Conservation (phyloP, 306 rosid species). For the Ceratonia siliqua region DNA sequence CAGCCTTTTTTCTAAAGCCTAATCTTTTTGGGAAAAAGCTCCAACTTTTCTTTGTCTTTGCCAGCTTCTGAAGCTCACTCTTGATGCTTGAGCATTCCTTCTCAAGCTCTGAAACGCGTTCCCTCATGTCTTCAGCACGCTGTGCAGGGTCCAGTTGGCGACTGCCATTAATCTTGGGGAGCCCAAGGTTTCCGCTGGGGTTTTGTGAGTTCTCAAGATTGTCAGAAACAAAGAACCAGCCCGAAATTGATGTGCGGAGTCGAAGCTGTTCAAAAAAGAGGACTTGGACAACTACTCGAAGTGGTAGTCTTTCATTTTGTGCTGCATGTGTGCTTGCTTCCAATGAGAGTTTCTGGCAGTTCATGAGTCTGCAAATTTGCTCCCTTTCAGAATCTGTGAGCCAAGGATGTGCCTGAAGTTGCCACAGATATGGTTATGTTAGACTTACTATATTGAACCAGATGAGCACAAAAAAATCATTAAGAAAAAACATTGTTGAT, state of each 20-base stretch:
- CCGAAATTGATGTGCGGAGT: constrained; percentile 82
- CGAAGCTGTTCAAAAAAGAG: constrained; percentile 86
- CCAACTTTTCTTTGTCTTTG: constrained; percentile 71
- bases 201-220: constrained; percentile 60
- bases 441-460: constrained; percentile 15
- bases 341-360: constrained; percentile 78
- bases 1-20: constrained; percentile 59
- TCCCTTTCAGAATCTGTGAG: constrained; percentile 79
- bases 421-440: constrained; percentile 14
- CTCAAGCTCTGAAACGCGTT: constrained; percentile 70
- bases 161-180: constrained; percentile 38
- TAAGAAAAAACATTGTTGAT: background rate
- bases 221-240: constrained; percentile 82
- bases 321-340: constrained; percentile 92
- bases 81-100: constrained; percentile 74
- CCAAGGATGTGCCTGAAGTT: constrained; percentile 85
- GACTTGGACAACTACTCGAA: constrained; percentile 77
- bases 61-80: constrained; percentile 64
- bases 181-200: constrained; percentile 48
- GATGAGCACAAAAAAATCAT: background rate
- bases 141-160: constrained; percentile 40
- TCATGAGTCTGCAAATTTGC: constrained; percentile 82
- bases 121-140: constrained; percentile 55
- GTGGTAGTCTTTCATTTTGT: constrained; percentile 82
- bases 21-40: constrained; percentile 62